Percentiles rank a stretch among this genome's conserved stretches.
These are phyloP conservation scores for Aspergillus awamori DNA, from an alignment of 2,329 filamentous ascomycete genomes.

Conservation along the genomic window DNA sequence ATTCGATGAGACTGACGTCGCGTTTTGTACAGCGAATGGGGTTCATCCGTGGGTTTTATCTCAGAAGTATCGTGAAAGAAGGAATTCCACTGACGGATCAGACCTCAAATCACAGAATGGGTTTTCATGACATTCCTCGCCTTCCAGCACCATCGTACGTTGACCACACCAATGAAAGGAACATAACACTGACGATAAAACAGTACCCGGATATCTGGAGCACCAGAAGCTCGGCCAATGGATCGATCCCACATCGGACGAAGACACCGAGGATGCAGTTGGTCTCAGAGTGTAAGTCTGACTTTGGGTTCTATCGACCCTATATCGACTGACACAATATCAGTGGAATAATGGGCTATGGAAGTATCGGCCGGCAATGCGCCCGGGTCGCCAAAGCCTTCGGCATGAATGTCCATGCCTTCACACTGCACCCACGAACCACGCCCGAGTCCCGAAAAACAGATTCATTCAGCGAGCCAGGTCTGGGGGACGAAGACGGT, in stretches of 20 bases:
- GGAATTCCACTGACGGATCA: neutral
- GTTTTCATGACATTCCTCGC: conserved; percentile 5
- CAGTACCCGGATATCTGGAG: neutral
- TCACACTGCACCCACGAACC: conserved; percentile 1
- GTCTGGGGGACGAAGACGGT: neutral
- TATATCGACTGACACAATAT: neutral
- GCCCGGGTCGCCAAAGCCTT: conserved; percentile 1
- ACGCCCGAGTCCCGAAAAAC: conserved; percentile 1
- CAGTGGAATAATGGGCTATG: conserved; percentile 5
- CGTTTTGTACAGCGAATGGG: conserved; percentile 7
- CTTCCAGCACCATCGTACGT: conserved; percentile 4
- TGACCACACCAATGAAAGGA: neutral
- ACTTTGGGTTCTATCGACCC: neutral
- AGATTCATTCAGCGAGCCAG: neutral
- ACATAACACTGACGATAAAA: neutral
- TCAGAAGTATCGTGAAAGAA: neutral
- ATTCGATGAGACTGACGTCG: conserved; percentile 4
- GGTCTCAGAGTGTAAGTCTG: conserved; percentile 1
- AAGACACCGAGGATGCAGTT: conserved; percentile 4
- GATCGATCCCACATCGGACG: conserved; percentile 2
- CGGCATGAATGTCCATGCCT: conserved; percentile 5
- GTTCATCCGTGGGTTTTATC: neutral
- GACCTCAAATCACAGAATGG: conserved; percentile 9
- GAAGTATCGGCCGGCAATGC: conserved; percentile 5
- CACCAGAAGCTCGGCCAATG: conserved; percentile 3